These are phyloP conservation scores for Euphrasia confusa DNA, from an alignment of 257 asterid genomes.

Conservation along the genomic window DNA sequence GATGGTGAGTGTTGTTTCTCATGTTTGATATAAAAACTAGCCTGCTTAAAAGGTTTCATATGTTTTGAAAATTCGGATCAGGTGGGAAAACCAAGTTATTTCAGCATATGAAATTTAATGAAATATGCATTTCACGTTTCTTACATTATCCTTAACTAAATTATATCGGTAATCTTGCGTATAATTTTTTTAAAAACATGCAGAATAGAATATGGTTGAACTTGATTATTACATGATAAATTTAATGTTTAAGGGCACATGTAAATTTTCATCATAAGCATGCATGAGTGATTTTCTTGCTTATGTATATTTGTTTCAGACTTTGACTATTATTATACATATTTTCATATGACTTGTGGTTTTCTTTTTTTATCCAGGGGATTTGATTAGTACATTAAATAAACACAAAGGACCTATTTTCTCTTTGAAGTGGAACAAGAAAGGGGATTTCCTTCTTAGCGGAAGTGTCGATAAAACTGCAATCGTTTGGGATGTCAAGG, in stretches of 20 bases:
- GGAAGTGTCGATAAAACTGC: conserved; percentile 98
- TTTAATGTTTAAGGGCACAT: not conserved
- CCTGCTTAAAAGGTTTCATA: conserved; percentile 2
- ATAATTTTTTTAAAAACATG: not conserved
- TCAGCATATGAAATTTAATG: conserved; percentile 13
- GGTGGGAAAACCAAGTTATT: conserved; percentile 1
- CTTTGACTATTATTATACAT: conserved; percentile 1
- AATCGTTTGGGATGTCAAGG: conserved; percentile 92
- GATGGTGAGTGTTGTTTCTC: conserved; percentile 54
- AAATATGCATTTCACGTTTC: conserved; percentile 11
- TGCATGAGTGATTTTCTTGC: conserved; percentile 13
- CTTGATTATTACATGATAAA: conserved; percentile 7
- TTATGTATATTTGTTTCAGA: not conserved
- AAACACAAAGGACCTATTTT: conserved; percentile 95
- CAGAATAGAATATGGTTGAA: not conserved
- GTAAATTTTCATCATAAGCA: not conserved
- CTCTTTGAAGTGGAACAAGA: conserved; percentile 98
- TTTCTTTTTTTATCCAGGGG: conserved; percentile 57
- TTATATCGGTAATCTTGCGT: not conserved
- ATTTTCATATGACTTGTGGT: conserved; percentile 10
- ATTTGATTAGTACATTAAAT: conserved; percentile 67
- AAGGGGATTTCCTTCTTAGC: conserved; percentile 91
- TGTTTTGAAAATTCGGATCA: not conserved
- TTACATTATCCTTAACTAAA: not conserved
- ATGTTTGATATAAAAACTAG: conserved; percentile 13